phyloP scores from a whole-genome alignment of 345 rosid genomes.

The Eutrema heterophyllum region DNA sequence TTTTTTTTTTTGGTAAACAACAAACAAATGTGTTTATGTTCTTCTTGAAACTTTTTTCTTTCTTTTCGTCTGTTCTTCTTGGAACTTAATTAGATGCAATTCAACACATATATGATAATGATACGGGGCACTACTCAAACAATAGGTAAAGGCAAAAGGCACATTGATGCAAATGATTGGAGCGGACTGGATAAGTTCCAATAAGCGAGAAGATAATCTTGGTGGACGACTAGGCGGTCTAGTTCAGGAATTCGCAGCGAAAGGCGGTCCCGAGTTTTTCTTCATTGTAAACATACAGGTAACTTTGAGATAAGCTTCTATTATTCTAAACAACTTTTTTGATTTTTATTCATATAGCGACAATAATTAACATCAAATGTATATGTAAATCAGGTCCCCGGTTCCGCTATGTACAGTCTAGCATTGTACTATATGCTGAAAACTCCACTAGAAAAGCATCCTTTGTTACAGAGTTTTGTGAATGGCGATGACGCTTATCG shows the following conservation, averaged over 20 bases:
- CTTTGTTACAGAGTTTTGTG: constrained; percentile 72
- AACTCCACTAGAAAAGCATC: constrained; percentile 68
- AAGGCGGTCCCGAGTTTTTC: constrained; percentile 73
- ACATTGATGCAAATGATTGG: constrained; percentile 86
- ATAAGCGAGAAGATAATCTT: constrained; percentile 68
- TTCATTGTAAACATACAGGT: constrained; percentile 82
- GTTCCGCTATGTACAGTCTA: constrained; percentile 50
- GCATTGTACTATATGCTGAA: constrained; percentile 71
- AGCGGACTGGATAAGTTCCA: constrained; percentile 91
- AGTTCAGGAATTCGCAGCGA: constrained; percentile 58
- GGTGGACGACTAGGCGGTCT: constrained; percentile 62
- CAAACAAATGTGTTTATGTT: background rate
- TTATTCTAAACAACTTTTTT: background rate
- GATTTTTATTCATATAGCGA: background rate
- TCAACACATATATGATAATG: background rate
- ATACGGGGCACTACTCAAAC: background rate
- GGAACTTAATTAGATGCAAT: background rate
- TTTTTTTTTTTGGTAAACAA: no score
- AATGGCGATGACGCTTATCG: constrained; percentile 82
- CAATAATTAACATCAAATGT: background rate
- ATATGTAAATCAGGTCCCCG: constrained; percentile 54
- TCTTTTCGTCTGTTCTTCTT: no score
- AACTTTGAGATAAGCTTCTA: background rate
- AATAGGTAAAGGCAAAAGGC: constrained; percentile 59
- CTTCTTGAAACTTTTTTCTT: background rate